Evolutionary conservation across 805 yeast genomes (phyloP), one percentile per base, ranked within the genome.

Genomic region (Ogataea paradorogensis): DNA sequence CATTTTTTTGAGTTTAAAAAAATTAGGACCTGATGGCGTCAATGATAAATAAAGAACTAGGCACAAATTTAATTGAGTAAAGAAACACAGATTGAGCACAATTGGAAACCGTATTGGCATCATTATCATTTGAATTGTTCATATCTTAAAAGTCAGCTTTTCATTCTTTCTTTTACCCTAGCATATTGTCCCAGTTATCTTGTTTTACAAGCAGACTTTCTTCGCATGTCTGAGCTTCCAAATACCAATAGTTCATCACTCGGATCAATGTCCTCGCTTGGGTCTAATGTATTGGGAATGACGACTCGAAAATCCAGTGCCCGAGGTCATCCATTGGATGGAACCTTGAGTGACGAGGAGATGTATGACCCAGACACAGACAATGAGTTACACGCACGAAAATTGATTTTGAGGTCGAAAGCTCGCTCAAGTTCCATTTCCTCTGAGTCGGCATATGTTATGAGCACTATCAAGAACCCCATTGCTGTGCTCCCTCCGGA

Each of bases 401-500:
- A 49, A 16, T 44, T 45, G 34, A 42, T 58, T 7, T 33, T 59
- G 33, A 50, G 62, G 35, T 53, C 53, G 4, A 58, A 51, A 30
- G 62, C 59, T 7, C 47, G 55, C 30, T 45, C 55, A 14, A 30
- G 48, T 11, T 48, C 55, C 9, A 39, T 47, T 7, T 38, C 48
- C 7, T 50, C 51, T 5, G 34, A 36, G 16, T 42, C 46, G 26
- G 38, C 38, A 7, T 42, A 45, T 38, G 38, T 26, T 26, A 35
- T 43, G 18, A 35, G 45, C 24, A 22, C 43, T 9, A 30, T 42
- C 26, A 25, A 43, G 15, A 52, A 55, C 7, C 70, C 70, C 15
- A 65, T 76, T 33, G 59, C 70, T 14, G 67, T 66, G 33, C 58
- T 77, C 34, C 82, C 82, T 7, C 76, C 82, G 0, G 82, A 77